Conservation (phyloP, 768 basidiomycete species). For the Infundibulicybe gibba region DNA sequence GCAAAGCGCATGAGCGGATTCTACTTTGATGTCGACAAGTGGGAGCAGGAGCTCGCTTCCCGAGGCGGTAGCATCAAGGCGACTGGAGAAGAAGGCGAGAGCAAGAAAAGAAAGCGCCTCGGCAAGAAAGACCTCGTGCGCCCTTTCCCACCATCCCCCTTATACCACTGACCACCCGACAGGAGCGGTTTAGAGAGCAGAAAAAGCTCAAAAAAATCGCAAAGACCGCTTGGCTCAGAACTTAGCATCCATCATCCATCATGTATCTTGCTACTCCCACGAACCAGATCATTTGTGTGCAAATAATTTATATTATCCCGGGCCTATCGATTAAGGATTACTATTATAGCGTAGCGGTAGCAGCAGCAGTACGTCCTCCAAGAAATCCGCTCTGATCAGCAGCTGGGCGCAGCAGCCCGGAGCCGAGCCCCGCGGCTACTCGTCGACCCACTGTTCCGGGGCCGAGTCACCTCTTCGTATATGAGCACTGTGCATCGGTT, state of each 20-base stretch:
- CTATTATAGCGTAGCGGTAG: too few relatives aligned
- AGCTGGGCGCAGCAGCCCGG: too few relatives aligned
- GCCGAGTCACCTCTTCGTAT: slow-evolving; percentile 47
- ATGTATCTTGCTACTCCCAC: too few relatives aligned
- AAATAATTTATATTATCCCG: too few relatives aligned
- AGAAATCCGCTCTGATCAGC: too few relatives aligned
- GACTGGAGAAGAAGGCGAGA: slow-evolving; percentile 45
- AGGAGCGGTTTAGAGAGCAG: slow-evolving; percentile 86
- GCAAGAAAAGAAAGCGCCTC: slow-evolving; percentile 66
- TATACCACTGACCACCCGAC: slow-evolving; percentile 12
- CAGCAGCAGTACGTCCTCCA: too few relatives aligned
- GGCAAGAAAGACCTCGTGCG: slow-evolving; percentile 83
- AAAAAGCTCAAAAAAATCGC: slow-evolving; percentile 81
- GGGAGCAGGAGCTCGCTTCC: slow-evolving; percentile 68
- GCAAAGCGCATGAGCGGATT: slow-evolving; percentile 84
- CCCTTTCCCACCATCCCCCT: slow-evolving; percentile 8
- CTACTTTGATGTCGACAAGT: slow-evolving; percentile 81
- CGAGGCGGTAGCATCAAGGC: slow-evolving; percentile 29
- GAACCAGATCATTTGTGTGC: too few relatives aligned
- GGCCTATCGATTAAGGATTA: too few relatives aligned
- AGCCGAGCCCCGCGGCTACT: too few relatives aligned
- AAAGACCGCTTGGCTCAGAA: slow-evolving; percentile 86
- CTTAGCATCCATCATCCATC: slow-evolving; percentile 36
- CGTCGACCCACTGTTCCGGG: background rate
- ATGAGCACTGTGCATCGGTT: slow-evolving; percentile 32